Conservation (phyloP, 2,329 filamentous ascomycete species). For the Fusarium humuli region DNA sequence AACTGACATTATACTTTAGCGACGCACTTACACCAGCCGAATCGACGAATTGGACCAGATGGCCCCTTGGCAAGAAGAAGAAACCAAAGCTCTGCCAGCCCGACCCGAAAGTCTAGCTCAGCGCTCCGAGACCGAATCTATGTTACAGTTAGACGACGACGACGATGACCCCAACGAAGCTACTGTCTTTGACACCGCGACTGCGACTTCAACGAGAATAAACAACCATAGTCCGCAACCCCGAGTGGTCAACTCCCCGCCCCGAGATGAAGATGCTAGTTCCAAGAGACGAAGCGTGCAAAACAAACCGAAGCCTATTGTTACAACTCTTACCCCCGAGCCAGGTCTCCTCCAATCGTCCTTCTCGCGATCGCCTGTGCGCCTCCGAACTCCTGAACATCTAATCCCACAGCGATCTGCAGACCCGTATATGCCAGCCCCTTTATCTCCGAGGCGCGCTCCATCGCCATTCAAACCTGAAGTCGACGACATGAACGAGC, state of each 20-base stretch:
- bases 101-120: conserved; percentile 67
- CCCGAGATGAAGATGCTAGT: conserved; percentile 39
- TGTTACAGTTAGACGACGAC: conserved; percentile 50
- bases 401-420: conserved; percentile 61
- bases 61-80: conserved; percentile 63
- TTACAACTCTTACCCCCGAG: conserved; percentile 43
- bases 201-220: conserved; percentile 63
- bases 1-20: conserved; percentile 60
- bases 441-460: conserved; percentile 74
- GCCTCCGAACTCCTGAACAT: conserved; percentile 48
- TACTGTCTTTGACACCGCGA: conserved; percentile 64
- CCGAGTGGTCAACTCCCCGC: conserved; percentile 40
- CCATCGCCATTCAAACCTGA: conserved; percentile 55
- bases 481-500: conserved; percentile 41
- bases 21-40: conserved; percentile 88
- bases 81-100: conserved; percentile 81
- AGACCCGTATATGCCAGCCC: conserved; percentile 75
- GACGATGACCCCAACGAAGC: conserved; percentile 60
- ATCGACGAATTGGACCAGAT: conserved; percentile 88
- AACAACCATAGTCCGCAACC: conserved; percentile 40
- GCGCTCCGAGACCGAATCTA: conserved; percentile 38
- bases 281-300: conserved; percentile 39
- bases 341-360: conserved; percentile 61
- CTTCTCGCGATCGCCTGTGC: conserved; percentile 62
- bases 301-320: conserved; percentile 44